Conservation (phyloP, 805 yeast genomes). For the fission yeast (Schizosaccharomyces pombe) region DNA sequence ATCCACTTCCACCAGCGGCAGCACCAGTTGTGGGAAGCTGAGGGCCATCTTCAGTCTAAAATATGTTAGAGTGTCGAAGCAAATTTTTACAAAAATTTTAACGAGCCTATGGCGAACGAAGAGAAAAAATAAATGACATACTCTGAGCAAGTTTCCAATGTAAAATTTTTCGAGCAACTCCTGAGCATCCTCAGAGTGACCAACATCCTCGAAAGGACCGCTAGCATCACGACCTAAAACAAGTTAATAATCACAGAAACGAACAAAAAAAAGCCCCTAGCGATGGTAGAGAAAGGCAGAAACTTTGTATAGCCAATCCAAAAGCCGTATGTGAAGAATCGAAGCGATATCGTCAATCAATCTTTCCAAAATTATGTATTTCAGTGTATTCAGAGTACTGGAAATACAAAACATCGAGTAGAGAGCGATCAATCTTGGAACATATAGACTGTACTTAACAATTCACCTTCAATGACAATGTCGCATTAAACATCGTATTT, state of each 20-base stretch:
- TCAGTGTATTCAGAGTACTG: too few species aligned
- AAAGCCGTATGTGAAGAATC: too few species aligned
- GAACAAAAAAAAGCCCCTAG: neutral
- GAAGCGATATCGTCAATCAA: neutral
- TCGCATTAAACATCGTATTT: too few species aligned
- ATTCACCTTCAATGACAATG: too few species aligned
- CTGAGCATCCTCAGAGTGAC: conserved; percentile 91
- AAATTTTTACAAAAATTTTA: too few species aligned
- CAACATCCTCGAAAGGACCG: conserved; percentile 55
- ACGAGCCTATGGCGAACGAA: too few species aligned
- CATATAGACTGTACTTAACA: too few species aligned
- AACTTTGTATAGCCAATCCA: too few species aligned
- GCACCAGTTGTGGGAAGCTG: neutral
- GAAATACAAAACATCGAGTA: too few species aligned
- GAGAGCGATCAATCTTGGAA: too few species aligned
- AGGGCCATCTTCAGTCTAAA: conserved; percentile 2
- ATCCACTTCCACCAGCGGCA: neutral
- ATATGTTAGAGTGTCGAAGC: neutral
- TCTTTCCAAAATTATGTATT: neutral
- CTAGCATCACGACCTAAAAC: conserved; percentile 48
- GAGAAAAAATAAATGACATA: too few species aligned
- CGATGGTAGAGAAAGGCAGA: neutral
- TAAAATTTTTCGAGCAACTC: conserved; percentile 43
- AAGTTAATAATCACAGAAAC: neutral
- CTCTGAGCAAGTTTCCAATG: conserved; percentile 48